Evolutionary conservation across 495 filamentous ascomycete species (phyloP).

Genomic region (Penicillium riverlandense): DNA sequence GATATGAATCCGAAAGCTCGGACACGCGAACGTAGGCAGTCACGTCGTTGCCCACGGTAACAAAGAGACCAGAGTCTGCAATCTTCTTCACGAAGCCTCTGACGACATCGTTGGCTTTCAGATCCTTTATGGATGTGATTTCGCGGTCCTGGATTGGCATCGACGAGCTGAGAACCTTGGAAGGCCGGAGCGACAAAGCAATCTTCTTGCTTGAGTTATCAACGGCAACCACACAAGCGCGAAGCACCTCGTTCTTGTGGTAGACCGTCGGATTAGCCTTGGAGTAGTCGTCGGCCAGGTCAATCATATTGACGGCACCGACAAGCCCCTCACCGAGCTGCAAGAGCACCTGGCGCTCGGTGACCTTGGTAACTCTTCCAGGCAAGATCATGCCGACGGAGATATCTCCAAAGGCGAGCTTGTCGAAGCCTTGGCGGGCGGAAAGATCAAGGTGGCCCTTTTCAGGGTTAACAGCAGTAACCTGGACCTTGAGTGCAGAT

Average conservation of each 20-base stretch:
- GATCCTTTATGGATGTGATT: conserved; percentile 55
- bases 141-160: conserved; percentile 76
- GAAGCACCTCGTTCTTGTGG: conserved; percentile 76
- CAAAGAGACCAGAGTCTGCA: conserved; percentile 78
- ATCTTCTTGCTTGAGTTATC: conserved; percentile 80
- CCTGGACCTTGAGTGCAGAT: conserved; percentile 71
- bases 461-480: conserved; percentile 64
- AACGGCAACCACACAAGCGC: conserved; percentile 72
- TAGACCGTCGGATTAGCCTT: conserved; percentile 60
- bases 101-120: conserved; percentile 72
- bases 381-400: conserved; percentile 72
- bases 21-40: conserved; percentile 75
- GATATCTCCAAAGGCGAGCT: conserved; percentile 59
- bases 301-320: conserved; percentile 66
- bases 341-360: conserved; percentile 74
- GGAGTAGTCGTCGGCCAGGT: conserved; percentile 80
- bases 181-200: conserved; percentile 74
- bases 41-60: conserved; percentile 70
- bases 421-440: conserved; percentile 50
- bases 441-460: conserved; percentile 76
- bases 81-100: conserved; percentile 87
- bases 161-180: conserved; percentile 79
- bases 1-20: conserved; percentile 80
- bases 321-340: conserved; percentile 72
- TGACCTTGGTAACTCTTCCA: conserved; percentile 76